Evolutionary conservation across 2,329 filamentous ascomycete species (phyloP).

Genomic region (Colletotrichum sp.): DNA sequence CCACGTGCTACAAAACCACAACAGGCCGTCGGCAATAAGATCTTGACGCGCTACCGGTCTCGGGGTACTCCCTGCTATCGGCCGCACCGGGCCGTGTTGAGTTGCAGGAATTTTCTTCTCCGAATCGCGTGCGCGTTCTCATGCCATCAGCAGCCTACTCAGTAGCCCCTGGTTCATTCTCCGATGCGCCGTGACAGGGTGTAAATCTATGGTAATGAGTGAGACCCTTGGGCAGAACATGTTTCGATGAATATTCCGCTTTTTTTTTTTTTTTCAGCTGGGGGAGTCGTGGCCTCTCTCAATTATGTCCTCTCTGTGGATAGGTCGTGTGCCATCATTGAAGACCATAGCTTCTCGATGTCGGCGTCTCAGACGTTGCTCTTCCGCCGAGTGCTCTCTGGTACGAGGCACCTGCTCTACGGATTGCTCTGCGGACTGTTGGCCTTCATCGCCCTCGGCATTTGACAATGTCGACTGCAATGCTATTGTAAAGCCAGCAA

Average conservation of each 20-base stretch:
- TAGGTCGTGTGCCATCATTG: conserved; percentile 80
- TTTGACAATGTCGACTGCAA: conserved; percentile 38
- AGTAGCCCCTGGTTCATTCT: neutral
- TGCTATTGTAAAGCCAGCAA: conserved; percentile 35
- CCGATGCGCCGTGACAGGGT: neutral
- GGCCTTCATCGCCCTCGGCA: conserved; percentile 28
- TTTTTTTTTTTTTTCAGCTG: conserved; percentile 23
- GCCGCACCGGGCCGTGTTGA: neutral
- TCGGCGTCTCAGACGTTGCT: conserved; percentile 75
- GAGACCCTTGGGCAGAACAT: neutral
- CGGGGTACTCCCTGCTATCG: neutral
- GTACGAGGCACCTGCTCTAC: conserved; percentile 38
- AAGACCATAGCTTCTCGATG: conserved; percentile 90
- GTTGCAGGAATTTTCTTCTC: neutral
- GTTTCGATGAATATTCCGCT: neutral
- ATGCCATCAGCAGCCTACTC: neutral
- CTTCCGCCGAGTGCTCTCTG: conserved; percentile 64
- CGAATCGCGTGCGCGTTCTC: neutral
- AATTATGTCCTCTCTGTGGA: conserved; percentile 80
- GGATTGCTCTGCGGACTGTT: conserved; percentile 30
- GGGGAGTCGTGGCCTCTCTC: conserved; percentile 61
- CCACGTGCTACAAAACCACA: neutral
- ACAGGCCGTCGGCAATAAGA: neutral
- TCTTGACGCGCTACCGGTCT: neutral
- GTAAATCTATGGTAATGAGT: neutral